Evolutionary conservation across 805 yeast genomes (phyloP).

Genomic region (Wickerhamiella occidentalis): DNA sequence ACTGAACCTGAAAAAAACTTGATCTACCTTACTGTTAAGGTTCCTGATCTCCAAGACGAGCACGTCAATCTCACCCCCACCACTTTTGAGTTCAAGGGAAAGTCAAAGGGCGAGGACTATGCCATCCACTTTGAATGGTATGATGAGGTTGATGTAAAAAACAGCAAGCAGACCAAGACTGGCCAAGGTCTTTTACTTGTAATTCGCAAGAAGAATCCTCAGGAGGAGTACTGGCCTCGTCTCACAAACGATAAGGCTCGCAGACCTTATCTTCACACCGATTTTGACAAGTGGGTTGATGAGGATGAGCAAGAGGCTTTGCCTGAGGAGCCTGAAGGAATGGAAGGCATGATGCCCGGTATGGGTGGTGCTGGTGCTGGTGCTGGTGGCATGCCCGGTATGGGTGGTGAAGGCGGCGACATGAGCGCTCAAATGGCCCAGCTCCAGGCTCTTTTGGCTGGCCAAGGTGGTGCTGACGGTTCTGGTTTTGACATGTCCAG

Average conservation of each 20-base stretch:
- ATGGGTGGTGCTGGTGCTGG: constrained; percentile 22
- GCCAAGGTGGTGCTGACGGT: constrained; percentile 34
- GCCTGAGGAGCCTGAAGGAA: constrained; percentile 34
- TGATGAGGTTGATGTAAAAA: constrained; percentile 57
- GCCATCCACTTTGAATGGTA: constrained; percentile 61
- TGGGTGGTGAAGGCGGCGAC: constrained; percentile 22
- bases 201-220: constrained; percentile 53
- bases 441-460: constrained; percentile 17
- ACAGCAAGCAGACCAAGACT: constrained; percentile 44
- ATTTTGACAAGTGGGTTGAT: constrained; percentile 95
- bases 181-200: constrained; percentile 55
- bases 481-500: constrained; percentile 24
- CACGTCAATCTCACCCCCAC: constrained; percentile 49
- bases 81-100: constrained; percentile 42
- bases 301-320: constrained; percentile 90
- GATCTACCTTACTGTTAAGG: constrained; percentile 58
- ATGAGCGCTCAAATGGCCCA: constrained; percentile 23
- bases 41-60: constrained; percentile 55
- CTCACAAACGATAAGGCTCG: constrained; percentile 76
- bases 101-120: constrained; percentile 37
- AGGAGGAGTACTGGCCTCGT: constrained; percentile 89
- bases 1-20: constrained; percentile 61
- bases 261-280: constrained; percentile 75
- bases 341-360: neutral
- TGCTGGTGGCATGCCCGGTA: constrained; percentile 30